phyloP scores from a whole-genome alignment of 140 eudicot genomes.

The Anethum foeniculum region DNA sequence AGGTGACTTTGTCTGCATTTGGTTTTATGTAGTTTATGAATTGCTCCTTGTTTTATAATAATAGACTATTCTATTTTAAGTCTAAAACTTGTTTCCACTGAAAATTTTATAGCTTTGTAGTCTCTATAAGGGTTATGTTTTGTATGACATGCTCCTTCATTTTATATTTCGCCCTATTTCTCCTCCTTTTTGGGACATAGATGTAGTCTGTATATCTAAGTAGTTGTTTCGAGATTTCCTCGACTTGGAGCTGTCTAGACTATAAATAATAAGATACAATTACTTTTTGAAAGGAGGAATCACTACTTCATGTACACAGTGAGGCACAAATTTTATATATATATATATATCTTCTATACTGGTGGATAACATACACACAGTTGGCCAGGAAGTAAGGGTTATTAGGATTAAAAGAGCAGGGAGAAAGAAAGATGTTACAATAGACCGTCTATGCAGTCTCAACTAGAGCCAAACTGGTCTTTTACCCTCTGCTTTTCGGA shows the following conservation, averaged over 20 bases:
- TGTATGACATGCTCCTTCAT: not conserved
- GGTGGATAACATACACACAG: not conserved
- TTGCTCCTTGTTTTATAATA: not conserved
- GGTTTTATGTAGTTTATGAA: not conserved
- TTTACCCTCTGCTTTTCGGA: not conserved
- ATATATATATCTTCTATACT: not conserved
- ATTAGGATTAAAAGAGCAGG: not conserved
- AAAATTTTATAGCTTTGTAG: not conserved
- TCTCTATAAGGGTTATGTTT: not conserved
- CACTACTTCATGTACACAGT: not conserved
- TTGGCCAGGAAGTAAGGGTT: not conserved
- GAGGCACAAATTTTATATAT: not conserved
- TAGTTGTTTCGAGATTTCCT: not conserved
- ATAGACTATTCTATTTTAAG: not conserved
- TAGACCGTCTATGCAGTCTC: not conserved
- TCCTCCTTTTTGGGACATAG: not conserved
- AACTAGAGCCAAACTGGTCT: not conserved
- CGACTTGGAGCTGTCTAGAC: not conserved
- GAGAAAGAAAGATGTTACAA: not conserved
- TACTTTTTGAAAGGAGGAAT: not conserved
- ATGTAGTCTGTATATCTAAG: not conserved
- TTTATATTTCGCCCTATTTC: not conserved
- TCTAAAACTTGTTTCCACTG: not conserved
- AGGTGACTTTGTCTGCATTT: slow-evolving; percentile 34
- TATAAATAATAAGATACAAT: not conserved